phyloP scores from a whole-genome alignment of 495 filamentous ascomycete genomes.

The Cladorrhinum samala region DNA sequence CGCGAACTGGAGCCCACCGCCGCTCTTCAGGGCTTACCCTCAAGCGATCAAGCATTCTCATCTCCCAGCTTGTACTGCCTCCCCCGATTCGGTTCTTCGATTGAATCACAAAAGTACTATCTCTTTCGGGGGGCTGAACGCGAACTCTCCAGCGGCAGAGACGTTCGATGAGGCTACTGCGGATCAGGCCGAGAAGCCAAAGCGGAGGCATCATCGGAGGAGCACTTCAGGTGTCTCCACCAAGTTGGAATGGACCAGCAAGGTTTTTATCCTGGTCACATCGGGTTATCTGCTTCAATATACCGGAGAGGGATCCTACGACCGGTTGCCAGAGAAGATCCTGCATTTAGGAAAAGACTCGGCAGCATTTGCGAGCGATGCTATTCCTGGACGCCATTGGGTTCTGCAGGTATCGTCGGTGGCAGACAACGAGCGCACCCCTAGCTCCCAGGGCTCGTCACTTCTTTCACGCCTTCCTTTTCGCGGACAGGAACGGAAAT shows the following conservation, averaged over 20 bases:
- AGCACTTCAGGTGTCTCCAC: constrained; percentile 54
- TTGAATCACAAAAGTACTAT: constrained; percentile 43
- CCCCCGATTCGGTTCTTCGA: constrained; percentile 58
- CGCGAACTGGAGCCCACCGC: constrained; percentile 65
- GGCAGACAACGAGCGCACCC: constrained; percentile 55
- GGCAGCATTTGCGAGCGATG: constrained; percentile 88
- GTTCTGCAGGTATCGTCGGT: constrained; percentile 85
- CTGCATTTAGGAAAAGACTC: constrained; percentile 77
- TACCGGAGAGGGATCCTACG: constrained; percentile 67
- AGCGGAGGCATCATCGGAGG: constrained; percentile 40
- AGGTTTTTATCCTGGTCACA: constrained; percentile 75
- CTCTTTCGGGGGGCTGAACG: constrained; percentile 36
- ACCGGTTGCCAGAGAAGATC: constrained; percentile 81
- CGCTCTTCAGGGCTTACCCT: constrained; percentile 85
- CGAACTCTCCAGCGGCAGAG: constrained; percentile 15
- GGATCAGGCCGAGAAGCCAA: constrained; percentile 33
- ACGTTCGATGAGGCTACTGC: constrained; percentile 14
- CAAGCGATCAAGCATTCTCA: constrained; percentile 60
- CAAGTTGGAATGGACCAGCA: constrained; percentile 72
- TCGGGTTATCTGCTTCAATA: constrained; percentile 88
- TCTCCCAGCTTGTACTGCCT: constrained; percentile 45
- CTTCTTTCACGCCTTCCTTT: constrained; percentile 68
- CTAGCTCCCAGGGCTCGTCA: constrained; percentile 50
- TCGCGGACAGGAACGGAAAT: constrained; percentile 52
- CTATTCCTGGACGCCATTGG: constrained; percentile 87